Percentiles rank a stretch among this genome's conserved stretches.
Evolutionary conservation across 352 stramenopile species (phyloP).

Genomic region (Halophytophthora batemanensis): DNA sequence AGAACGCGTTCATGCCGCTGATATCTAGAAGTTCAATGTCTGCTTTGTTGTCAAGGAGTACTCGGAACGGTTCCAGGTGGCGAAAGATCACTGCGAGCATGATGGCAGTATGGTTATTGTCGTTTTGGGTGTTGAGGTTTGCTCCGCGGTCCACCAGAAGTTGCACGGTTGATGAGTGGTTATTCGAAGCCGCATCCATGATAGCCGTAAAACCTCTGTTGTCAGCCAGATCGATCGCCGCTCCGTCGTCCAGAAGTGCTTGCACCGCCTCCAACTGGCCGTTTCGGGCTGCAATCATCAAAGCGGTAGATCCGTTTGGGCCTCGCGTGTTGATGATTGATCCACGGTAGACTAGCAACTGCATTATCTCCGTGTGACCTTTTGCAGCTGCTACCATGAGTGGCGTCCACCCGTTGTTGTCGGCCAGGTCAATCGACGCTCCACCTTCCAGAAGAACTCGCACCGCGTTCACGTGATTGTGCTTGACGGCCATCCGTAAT

Average conservation of each 20-base stretch:
- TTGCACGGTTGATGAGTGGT: neutral
- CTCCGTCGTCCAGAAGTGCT: slow-evolving; percentile 6
- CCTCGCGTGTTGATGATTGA: neutral
- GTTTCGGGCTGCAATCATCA: slow-evolving; percentile 2
- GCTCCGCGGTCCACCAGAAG: slow-evolving; percentile 9
- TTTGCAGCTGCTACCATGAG: slow-evolving; percentile 5
- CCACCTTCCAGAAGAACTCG: slow-evolving; percentile 6
- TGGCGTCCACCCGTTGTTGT: slow-evolving; percentile 12
- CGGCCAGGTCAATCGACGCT: slow-evolving; percentile 1
- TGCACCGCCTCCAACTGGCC: neutral
- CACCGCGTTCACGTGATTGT: neutral
- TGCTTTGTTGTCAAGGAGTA: neutral
- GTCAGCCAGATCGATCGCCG: slow-evolving; percentile 1
- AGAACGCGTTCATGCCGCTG: no score
- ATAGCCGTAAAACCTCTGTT: slow-evolving; percentile 4
- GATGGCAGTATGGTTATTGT: slow-evolving; percentile 2
- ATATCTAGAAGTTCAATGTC: slow-evolving; percentile 4
- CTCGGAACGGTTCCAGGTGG: neutral
- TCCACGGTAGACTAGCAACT: slow-evolving; percentile 5
- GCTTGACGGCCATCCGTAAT: slow-evolving; percentile 1
- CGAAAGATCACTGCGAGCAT: slow-evolving; percentile 6
- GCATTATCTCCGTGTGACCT: slow-evolving; percentile 2
- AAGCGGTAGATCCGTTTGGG: neutral
- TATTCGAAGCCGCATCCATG: slow-evolving; percentile 3
- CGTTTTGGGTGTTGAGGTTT: slow-evolving; percentile 1